A percentile compares a stretch with the other conserved stretches of the same genome.
These are phyloP conservation scores for Arachis stenosperma DNA, from an alignment of 306 rosid genomes.

Conservation along the genomic window DNA sequence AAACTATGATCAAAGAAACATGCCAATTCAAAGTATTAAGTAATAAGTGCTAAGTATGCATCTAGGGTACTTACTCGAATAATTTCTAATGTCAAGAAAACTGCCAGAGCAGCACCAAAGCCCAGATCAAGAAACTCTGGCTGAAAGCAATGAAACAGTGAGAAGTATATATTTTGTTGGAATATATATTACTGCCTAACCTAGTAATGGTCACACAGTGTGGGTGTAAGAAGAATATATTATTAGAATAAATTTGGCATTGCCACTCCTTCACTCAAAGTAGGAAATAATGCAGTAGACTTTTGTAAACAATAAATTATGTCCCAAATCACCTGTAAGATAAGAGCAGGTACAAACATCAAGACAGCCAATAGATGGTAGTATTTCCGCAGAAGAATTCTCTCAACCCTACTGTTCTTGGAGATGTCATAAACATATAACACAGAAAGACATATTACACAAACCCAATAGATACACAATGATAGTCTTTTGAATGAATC, in stretches of 20 bases:
- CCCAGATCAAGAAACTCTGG: constrained; percentile 88
- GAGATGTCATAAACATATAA: constrained; percentile 84
- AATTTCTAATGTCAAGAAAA: constrained; percentile 83
- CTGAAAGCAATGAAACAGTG: constrained; percentile 64
- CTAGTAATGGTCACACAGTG: not conserved
- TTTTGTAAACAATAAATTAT: constrained; percentile 24
- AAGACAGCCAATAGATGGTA: constrained; percentile 94
- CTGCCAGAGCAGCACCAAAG: constrained; percentile 89
- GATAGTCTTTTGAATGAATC: constrained; percentile 84
- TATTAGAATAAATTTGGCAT: constrained; percentile 5
- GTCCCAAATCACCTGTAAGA: constrained; percentile 78
- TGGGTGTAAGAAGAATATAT: not conserved
- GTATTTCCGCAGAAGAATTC: constrained; percentile 93
- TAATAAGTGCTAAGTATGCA: constrained; percentile 3
- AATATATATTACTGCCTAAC: constrained; percentile 26
- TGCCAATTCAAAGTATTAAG: constrained; percentile 33
- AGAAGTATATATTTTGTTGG: constrained; percentile 28
- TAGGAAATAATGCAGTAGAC: not conserved
- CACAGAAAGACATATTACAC: constrained; percentile 68
- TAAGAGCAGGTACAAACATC: constrained; percentile 94
- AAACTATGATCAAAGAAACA: constrained; percentile 21
- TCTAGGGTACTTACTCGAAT: constrained; percentile 73
- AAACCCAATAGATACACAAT: constrained; percentile 76
- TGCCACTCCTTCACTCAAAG: constrained; percentile 2
- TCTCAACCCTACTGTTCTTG: constrained; percentile 90